Base-by-base conservation (phyloP, 2,329 filamentous ascomycete genomes). In the Fusarium sp. region DNA sequence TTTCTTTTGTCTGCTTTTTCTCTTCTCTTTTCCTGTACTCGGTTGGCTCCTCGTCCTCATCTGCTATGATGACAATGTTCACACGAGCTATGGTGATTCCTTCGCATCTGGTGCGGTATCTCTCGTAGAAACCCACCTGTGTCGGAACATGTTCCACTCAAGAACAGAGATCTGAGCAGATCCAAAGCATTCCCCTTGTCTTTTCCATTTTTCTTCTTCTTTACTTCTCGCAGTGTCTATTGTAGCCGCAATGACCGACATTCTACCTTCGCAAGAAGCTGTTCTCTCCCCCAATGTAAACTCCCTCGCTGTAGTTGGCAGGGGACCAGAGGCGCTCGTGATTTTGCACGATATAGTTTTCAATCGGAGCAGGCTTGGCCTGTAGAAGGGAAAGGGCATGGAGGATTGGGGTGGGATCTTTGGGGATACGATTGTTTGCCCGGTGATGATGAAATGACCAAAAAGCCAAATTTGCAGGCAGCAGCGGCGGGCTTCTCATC, bases 381-480 rank as follows among this genome's bases (percentile, higher is more conserved):
- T 47, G 37, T 17, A n/a, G 38, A 32, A 17, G 29, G 46, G 54
- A 29, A 29, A n/a, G 25, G 15, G 9, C 9, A 23, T 31, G 31
- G 36, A 27, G 29, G 47, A 37, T 53, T 25, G 14, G 15, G 29
- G 9, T 23, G 23, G 25, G 53, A 31, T 42, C 43, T 61, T 57
- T 17, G 9, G 49, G 57, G 53, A 60, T 51, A 56, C 53, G 39
- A 54, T 57, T 53, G 44, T 63, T 33, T 33, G 71, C 79, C 79
- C 79, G 62, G 73, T 82, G 80, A 83, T 83, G 80, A 83, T 76
- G 67, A 72, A 78, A 73, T 68, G 75, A 78, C 80, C 80, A 82
- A 82, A 80, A 82, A 83, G 80, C 80, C 80, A 83, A 83, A 83
- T 80, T 83, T 82, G 80, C 78, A 83, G 80, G 71, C 78, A 82